These are phyloP conservation scores for Fusarium nematophilum DNA, from an alignment of 2,329 filamentous ascomycete genomes.

Conservation along the genomic window DNA sequence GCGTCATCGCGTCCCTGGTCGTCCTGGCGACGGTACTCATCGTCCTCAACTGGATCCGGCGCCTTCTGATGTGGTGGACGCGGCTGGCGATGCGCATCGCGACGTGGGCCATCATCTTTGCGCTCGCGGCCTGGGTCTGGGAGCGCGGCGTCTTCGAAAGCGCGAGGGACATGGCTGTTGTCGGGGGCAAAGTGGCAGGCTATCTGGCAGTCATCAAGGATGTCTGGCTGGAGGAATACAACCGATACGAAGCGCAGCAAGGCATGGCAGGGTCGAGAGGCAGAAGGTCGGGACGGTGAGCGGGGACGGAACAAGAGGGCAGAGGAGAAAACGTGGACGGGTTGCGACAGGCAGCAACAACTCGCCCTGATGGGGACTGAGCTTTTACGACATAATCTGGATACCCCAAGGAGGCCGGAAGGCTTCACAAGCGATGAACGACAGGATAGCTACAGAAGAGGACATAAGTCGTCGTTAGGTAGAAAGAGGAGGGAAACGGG, in stretches of 20 bases:
- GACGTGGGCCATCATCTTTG: conserved; percentile 72
- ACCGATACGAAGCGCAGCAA: conserved; percentile 64
- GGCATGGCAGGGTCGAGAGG: conserved; percentile 38
- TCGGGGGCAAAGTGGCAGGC: conserved; percentile 57
- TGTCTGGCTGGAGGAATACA: conserved; percentile 69
- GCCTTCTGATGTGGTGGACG: conserved; percentile 82
- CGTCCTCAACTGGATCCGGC: conserved; percentile 76
- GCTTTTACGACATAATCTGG: conserved; percentile 26
- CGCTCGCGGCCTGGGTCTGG: conserved; percentile 67
- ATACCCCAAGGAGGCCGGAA: conserved; percentile 23
- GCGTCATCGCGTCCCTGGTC: conserved; percentile 48
- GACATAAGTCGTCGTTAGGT: background rate
- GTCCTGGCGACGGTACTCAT: conserved; percentile 67
- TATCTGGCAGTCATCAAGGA: conserved; percentile 62
- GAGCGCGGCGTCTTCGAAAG: conserved; percentile 75
- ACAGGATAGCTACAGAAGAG: conserved; percentile 2
- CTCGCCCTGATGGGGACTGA: conserved; percentile 1
- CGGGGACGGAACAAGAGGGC: conserved; percentile 15
- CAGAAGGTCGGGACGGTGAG: conserved; percentile 32
- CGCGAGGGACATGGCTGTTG: conserved; percentile 64
- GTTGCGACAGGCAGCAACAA: background rate
- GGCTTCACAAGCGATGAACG: conserved; percentile 1
- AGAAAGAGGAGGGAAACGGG: conserved; percentile 33
- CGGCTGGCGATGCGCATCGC: conserved; percentile 70
- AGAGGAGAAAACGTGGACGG: conserved; percentile 16